A percentile compares a stretch with the other conserved stretches of the same genome.
Evolutionary conservation across 352 stramenopile genomes (phyloP).

Genomic region (Peronosclerospora sorghi): DNA sequence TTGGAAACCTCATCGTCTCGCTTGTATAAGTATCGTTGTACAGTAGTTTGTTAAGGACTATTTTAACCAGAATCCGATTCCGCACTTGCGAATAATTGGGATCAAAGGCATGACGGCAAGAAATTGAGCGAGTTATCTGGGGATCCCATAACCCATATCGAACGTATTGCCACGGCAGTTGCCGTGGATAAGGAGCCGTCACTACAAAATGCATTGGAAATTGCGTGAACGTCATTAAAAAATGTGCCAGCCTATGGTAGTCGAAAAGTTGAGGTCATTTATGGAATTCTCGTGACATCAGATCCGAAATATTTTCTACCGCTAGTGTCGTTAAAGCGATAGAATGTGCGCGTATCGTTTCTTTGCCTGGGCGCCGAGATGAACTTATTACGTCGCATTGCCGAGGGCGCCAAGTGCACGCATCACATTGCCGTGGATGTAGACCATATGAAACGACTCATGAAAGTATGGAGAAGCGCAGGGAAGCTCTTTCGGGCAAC

Average conservation of each 20-base stretch:
- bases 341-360: constrained; percentile 89
- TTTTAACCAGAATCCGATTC: constrained; percentile 93
- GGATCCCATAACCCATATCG: constrained; percentile 80
- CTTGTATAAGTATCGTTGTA: constrained; percentile 50
- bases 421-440: constrained; percentile 91
- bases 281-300: constrained; percentile 90
- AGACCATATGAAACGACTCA: constrained; percentile 86
- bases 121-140: constrained; percentile 87
- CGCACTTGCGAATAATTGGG: constrained; percentile 83
- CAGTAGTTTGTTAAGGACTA: constrained; percentile 86
- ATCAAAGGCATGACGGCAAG: constrained; percentile 86
- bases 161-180: constrained; percentile 52
- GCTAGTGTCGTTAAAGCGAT: constrained; percentile 82
- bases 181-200: constrained; percentile 81
- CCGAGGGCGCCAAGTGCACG: constrained; percentile 86
- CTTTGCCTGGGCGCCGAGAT: constrained; percentile 93
- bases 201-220: constrained; percentile 86
- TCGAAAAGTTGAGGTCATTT: constrained; percentile 89
- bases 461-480: too few relatives aligned
- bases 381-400: constrained; percentile 72
- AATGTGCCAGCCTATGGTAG: constrained; percentile 82
- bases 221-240: constrained; percentile 84
- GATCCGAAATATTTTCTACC: constrained; percentile 94
- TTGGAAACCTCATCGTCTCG: constrained; percentile 77
- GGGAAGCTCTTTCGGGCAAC: too few relatives aligned